Evolutionary conservation across 805 yeast genomes (phyloP), one percentile per base, ranked within the genome.

Genomic region (Ogataea nitratoaversa): DNA sequence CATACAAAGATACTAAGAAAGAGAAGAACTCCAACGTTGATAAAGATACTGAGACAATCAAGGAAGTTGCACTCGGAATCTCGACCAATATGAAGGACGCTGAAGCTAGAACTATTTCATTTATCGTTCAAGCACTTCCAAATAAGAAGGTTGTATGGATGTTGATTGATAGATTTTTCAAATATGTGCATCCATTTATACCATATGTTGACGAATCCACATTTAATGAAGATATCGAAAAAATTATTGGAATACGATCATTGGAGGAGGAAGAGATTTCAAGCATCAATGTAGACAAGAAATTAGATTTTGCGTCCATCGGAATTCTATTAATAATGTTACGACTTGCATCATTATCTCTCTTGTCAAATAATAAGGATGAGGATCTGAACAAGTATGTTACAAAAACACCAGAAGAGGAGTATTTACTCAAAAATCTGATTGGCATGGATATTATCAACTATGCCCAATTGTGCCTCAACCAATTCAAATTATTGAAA

Each of bases 401-500:
- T 38, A 42, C 32, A 53, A 50, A 41, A 48, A 59, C 54, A 50
- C 63, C 44, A 8, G 49, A 43, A 1, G 62, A 55, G 54, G 46
- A 38, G 4, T 74, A 66, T 49, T 57, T 79, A 14, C 48, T 74
- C 37, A 50, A 58, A 2, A 62, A 72, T 41, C 79, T 80, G 4
- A 65, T 78, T 17, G 68, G 70, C 14, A 57, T 66, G 30, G 70
- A 70, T 18, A 64, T 61, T 13, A 64, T 74, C 24, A 69, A 63
- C 40, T 71, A 71, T 20, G 81, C 84, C 0, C 74, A 74, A 43
- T 55, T 67, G 45, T 79, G 84, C 49, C 54, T 79, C 34, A 71
- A 73, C 42, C 80, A 75, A 46, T 79, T 79, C 56, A 72, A 71
- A 34, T 42, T 78, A 22, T 49, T 75, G 32, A 57, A 76, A 43